Conservation (phyloP, 306 rosid species). For the Begonia fuchsioides region DNA sequence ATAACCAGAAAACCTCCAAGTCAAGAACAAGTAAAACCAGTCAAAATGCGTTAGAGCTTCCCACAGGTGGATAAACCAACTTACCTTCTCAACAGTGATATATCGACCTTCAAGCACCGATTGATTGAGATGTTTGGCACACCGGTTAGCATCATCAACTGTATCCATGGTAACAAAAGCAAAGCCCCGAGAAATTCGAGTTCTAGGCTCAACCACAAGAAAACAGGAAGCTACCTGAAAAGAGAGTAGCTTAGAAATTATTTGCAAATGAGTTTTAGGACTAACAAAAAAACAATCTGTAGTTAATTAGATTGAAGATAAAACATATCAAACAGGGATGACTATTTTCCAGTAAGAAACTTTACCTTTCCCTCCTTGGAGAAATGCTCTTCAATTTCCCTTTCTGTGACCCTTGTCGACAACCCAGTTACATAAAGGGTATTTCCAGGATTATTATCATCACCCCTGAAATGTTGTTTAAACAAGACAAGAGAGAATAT, state of each 20-base stretch:
- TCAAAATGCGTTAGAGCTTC: conserved; percentile 11
- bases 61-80: conserved; percentile 15
- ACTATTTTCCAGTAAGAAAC: conserved; percentile 2
- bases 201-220: conserved; percentile 90
- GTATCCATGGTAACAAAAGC: conserved; percentile 80
- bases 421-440: conserved; percentile 94
- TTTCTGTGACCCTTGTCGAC: conserved; percentile 80
- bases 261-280: too few species aligned
- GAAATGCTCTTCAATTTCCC: conserved; percentile 84
- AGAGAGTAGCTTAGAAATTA: neutral
- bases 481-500: neutral
- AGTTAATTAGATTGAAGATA: neutral
- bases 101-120: conserved; percentile 90
- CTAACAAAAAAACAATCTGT: too few species aligned
- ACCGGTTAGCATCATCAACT: conserved; percentile 71
- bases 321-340: neutral
- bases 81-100: conserved; percentile 92
- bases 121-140: conserved; percentile 86
- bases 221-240: conserved; percentile 88
- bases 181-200: conserved; percentile 89
- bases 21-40: conserved; percentile 40
- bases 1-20: conserved; percentile 86
- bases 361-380: conserved; percentile 87
- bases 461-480: conserved; percentile 23
- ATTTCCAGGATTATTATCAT: conserved; percentile 45